phyloP scores from a whole-genome alignment of 139 green algal genomes.

The Astrephomene gubernaculifera region DNA sequence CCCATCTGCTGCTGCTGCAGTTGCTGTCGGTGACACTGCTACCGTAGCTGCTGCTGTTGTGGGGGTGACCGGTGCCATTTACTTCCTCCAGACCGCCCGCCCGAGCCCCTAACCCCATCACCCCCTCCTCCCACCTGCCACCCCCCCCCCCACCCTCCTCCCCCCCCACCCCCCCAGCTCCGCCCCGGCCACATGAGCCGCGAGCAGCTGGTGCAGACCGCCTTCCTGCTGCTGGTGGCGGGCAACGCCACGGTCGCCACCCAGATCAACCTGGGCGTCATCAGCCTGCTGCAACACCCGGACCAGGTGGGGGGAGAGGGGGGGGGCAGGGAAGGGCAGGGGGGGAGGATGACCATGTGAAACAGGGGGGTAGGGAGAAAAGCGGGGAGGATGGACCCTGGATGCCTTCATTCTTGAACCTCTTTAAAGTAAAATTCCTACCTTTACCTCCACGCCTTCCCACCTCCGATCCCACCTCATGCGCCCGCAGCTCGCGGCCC shows the following conservation, averaged over 20 bases:
- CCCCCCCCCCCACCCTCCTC: background rate
- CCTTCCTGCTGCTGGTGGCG: slow-evolving; percentile 68
- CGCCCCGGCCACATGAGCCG: slow-evolving; percentile 41
- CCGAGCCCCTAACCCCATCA: background rate
- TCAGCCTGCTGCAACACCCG: slow-evolving; percentile 55
- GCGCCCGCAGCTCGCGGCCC: slow-evolving; percentile 6
- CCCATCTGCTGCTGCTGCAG: no score
- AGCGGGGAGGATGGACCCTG: background rate
- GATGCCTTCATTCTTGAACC: no score
- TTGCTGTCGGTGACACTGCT: no score
- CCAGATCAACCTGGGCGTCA: slow-evolving; percentile 58
- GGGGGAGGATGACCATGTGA: background rate
- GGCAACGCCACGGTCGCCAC: slow-evolving; percentile 61
- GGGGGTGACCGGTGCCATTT: background rate
- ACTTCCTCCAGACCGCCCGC: background rate
- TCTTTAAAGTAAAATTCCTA: no score
- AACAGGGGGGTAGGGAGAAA: background rate
- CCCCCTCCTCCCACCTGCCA: background rate
- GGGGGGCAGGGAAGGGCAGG: no score
- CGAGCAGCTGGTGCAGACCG: slow-evolving; percentile 55
- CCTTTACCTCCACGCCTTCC: background rate
- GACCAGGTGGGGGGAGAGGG: slow-evolving; percentile 34
- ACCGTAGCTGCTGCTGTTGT: no score
- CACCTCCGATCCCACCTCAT: background rate
- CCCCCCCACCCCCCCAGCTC: slow-evolving; percentile 26